Percentiles rank a stretch among this genome's conserved stretches.
These are phyloP conservation scores for Mycena leptocephala DNA, from an alignment of 768 basidiomycete genomes.

Conservation along the genomic window DNA sequence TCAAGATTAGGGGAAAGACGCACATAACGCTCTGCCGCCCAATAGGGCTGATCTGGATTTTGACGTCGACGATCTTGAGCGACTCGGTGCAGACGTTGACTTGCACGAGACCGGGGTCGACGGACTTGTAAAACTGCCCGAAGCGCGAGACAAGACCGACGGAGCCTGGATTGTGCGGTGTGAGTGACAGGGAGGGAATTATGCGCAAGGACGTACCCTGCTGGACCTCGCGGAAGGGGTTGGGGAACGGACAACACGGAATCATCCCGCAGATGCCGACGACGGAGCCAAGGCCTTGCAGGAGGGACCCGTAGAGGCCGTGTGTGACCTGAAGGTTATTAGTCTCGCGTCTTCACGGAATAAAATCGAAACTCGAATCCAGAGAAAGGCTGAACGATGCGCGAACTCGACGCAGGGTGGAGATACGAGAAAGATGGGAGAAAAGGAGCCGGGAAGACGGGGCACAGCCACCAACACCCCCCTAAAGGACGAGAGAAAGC, in stretches of 20 bases:
- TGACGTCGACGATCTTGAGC: slow-evolving; percentile 91
- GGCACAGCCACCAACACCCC: too few species aligned
- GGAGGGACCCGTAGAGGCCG: slow-evolving; percentile 88
- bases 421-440: too few species aligned
- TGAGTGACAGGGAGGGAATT: slow-evolving; percentile 17
- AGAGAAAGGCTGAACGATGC: too few species aligned
- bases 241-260: slow-evolving; percentile 89
- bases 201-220: slow-evolving; percentile 69
- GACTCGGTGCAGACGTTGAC: slow-evolving; percentile 97
- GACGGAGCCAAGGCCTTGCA: slow-evolving; percentile 78
- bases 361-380: not conserved
- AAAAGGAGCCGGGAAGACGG: too few species aligned
- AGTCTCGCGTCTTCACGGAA: not conserved
- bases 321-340: slow-evolving; percentile 72
- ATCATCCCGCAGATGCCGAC: slow-evolving; percentile 83
- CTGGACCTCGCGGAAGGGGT: slow-evolving; percentile 90
- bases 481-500: too few species aligned
- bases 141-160: slow-evolving; percentile 95
- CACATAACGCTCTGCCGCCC: slow-evolving; percentile 90
- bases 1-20: slow-evolving; percentile 27
- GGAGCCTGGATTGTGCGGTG: slow-evolving; percentile 66
- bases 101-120: slow-evolving; percentile 93
- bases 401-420: too few species aligned
- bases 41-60: slow-evolving; percentile 94
- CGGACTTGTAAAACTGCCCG: slow-evolving; percentile 96